Evolutionary conservation across 2,329 filamentous ascomycete genomes (phyloP).

Genomic region (Aspergillus sp.): DNA sequence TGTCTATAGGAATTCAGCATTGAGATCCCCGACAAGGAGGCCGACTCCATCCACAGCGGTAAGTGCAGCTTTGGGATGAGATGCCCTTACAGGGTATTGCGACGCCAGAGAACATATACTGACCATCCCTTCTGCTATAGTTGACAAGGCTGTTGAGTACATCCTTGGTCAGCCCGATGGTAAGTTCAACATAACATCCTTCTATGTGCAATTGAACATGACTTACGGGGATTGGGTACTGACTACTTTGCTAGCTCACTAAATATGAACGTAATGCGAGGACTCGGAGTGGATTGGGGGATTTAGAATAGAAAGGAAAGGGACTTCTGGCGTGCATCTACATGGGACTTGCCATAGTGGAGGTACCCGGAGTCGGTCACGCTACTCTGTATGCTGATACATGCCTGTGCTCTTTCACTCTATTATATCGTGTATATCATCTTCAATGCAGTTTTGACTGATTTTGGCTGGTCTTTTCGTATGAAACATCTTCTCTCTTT

Average conservation of each 20-base stretch:
- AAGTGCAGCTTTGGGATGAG: conserved; percentile 44
- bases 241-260: conserved; percentile 35
- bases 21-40: conserved; percentile 97
- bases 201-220: background rate
- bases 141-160: conserved; percentile 93
- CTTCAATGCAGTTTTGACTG: conserved; percentile 39
- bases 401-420: conserved; percentile 38
- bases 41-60: conserved; percentile 92
- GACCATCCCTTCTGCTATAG: conserved; percentile 49
- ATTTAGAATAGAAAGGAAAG: conserved; percentile 38
- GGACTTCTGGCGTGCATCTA: conserved; percentile 33
- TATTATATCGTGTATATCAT: conserved; percentile 48
- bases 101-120: conserved; percentile 13
- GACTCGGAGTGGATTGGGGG: conserved; percentile 25
- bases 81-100: background rate
- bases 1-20: conserved; percentile 73
- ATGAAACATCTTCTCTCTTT: background rate
- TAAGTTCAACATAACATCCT: conserved; percentile 53
- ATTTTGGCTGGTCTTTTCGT: conserved; percentile 5
- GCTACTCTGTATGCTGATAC: conserved; percentile 41
- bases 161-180: conserved; percentile 91
- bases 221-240: conserved; percentile 12
- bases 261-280: conserved; percentile 35
- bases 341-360: conserved; percentile 28
- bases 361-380: conserved; percentile 29